Percentiles rank a stretch among this genome's conserved stretches.
Conservation (phyloP, 2,329 filamentous ascomycete genomes). For the Ophiocordyceps camponoti-saundersi region DNA sequence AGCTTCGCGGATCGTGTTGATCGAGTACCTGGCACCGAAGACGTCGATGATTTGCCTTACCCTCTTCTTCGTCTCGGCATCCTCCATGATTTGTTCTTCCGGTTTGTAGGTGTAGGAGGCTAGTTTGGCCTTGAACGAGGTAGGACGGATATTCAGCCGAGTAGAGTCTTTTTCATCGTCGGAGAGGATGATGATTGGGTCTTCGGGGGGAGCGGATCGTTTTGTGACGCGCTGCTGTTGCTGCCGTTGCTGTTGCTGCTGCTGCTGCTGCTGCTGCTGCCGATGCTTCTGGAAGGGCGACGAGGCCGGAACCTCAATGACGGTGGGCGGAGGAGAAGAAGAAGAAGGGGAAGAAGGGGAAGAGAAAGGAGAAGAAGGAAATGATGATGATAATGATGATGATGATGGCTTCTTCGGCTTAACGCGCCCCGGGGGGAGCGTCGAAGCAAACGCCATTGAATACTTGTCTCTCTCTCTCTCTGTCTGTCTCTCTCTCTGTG, state of each 20-base stretch:
- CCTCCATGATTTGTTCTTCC: conserved; percentile 15
- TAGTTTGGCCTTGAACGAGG: conserved; percentile 29
- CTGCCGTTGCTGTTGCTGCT: too few species aligned
- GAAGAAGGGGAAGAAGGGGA: conserved; percentile 10
- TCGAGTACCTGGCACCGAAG: conserved; percentile 13
- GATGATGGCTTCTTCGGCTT: too few species aligned
- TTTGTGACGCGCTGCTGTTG: too few species aligned
- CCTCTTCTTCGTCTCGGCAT: conserved; percentile 16
- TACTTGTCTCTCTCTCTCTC: too few species aligned
- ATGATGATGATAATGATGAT: too few species aligned
- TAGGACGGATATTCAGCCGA: conserved; percentile 46
- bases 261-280: conserved; percentile 11
- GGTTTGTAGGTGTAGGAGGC: conserved; percentile 30
- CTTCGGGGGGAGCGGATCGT: conserved; percentile 1
- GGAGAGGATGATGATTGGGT: conserved; percentile 29
- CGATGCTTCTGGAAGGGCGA: conserved; percentile 45
- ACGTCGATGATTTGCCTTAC: conserved; percentile 20
- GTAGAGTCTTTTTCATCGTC: conserved; percentile 33
- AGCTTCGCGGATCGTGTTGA: conserved; percentile 15
- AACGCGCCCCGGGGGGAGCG: too few species aligned
- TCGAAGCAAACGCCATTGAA: too few species aligned
- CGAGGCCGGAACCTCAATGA: conserved; percentile 74
- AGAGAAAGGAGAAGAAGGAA: too few species aligned
- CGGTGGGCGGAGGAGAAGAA: conserved; percentile 25
- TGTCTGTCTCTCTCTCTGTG: too few species aligned